These are phyloP conservation scores for Blumeriella jaapii DNA, from an alignment of 2,329 filamentous ascomycete species.

Conservation along the genomic window DNA sequence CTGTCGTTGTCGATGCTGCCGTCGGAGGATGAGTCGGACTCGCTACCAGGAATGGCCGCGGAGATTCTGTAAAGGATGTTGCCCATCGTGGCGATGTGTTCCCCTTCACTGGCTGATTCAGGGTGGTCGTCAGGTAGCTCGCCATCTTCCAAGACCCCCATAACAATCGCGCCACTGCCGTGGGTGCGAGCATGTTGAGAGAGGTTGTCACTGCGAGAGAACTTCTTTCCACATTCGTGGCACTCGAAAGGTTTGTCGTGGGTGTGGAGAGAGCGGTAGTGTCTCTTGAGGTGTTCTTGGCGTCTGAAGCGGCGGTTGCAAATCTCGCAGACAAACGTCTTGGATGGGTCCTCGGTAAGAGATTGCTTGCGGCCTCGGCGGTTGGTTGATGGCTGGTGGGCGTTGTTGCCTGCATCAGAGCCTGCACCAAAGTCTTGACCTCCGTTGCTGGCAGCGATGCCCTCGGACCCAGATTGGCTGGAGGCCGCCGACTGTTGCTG, in stretches of 20 bases:
- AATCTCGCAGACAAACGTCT: constrained; percentile 94
- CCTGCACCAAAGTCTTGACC: constrained; percentile 34
- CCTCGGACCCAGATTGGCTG: constrained; percentile 32
- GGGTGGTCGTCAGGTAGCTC: constrained; percentile 39
- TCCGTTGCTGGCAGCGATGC: constrained; percentile 30
- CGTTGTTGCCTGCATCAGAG: constrained; percentile 26
- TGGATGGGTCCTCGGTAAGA: constrained; percentile 90
- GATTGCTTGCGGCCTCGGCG: constrained; percentile 98
- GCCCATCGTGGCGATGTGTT: constrained; percentile 58
- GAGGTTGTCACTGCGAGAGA: constrained; percentile 94
- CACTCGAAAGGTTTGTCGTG: constrained; percentile 98
- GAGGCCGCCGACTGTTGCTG: constrained; percentile 27
- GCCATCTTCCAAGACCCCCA: constrained; percentile 71
- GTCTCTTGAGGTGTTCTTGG: constrained; percentile 96
- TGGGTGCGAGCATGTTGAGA: constrained; percentile 93
- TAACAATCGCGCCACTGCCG: constrained; percentile 77
- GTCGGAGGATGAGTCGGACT: constrained; percentile 41
- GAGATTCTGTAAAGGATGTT: constrained; percentile 75
- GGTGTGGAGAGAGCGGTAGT: constrained; percentile 96
- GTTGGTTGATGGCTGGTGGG: constrained; percentile 51
- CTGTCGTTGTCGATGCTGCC: constrained; percentile 34
- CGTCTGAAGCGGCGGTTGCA: constrained; percentile 96
- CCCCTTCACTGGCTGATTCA: constrained; percentile 33
- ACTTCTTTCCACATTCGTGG: constrained; percentile 97
- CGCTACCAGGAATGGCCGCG: constrained; percentile 57